A percentile compares a stretch with the other conserved stretches of the same genome.
These are phyloP conservation scores for Xylaria multiplex DNA, from an alignment of 2,329 filamentous ascomycete genomes.

Conservation along the genomic window DNA sequence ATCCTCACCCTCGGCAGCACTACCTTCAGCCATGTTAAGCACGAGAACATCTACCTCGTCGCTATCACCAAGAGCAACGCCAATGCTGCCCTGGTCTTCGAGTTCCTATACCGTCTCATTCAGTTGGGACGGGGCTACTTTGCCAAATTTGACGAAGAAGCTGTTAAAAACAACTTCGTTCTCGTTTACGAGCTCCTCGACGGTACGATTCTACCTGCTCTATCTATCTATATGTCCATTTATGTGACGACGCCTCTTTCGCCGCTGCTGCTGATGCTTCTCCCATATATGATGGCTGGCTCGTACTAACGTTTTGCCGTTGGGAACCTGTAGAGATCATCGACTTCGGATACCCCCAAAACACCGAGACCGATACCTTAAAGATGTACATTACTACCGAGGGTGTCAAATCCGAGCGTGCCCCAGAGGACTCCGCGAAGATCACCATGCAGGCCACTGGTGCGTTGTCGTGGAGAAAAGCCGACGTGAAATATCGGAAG, in stretches of 20 bases:
- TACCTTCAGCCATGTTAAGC: constrained; percentile 99
- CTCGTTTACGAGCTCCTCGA: constrained; percentile 97
- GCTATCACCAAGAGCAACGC: constrained; percentile 99
- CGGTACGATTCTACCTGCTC: constrained; percentile 60
- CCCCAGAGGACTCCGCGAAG: constrained; percentile 90
- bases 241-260: not conserved
- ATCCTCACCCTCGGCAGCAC: constrained; percentile 97
- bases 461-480: constrained; percentile 94
- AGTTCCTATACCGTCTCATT: constrained; percentile 94
- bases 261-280: no score
- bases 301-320: constrained; percentile 10
- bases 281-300: not conserved
- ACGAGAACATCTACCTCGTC: constrained; percentile 98
- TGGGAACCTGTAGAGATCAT: constrained; percentile 78
- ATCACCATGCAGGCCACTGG: constrained; percentile 99
- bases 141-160: constrained; percentile 98
- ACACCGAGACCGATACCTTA: constrained; percentile 96
- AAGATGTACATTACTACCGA: constrained; percentile 99
- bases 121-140: constrained; percentile 94
- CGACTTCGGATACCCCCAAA: constrained; percentile 98
- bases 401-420: constrained; percentile 91
- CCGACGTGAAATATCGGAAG: constrained; percentile 98
- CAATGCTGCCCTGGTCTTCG: constrained; percentile 97
- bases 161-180: constrained; percentile 99
- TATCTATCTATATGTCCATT: not conserved